Percentiles rank a stretch among this genome's conserved stretches.
phyloP scores from a whole-genome alignment of 495 filamentous ascomycete species.

The Apiosordaria backusii region DNA sequence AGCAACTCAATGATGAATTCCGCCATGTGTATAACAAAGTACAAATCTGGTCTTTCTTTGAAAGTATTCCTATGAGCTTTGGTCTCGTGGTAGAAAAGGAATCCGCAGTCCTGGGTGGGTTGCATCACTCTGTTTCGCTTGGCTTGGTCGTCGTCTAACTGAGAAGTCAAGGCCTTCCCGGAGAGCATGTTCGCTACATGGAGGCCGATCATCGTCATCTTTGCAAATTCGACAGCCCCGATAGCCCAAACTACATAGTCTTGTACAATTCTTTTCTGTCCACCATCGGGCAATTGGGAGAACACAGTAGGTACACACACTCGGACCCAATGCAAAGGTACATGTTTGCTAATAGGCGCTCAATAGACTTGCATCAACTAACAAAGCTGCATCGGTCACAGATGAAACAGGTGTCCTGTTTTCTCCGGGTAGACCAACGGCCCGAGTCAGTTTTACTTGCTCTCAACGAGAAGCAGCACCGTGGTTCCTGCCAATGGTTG shows the following conservation, averaged over 20 bases:
- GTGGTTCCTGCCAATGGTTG: slow-evolving; percentile 10
- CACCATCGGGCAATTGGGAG: slow-evolving; percentile 18
- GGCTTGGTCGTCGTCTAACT: background rate
- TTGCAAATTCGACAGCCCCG: slow-evolving; percentile 23
- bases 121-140: background rate
- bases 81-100: slow-evolving; percentile 46
- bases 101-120: slow-evolving; percentile 35
- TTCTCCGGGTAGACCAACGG: slow-evolving; percentile 8
- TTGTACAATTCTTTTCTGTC: slow-evolving; percentile 16
- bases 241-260: slow-evolving; percentile 24
- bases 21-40: slow-evolving; percentile 33
- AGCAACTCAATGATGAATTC: slow-evolving; percentile 49
- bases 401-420: slow-evolving; percentile 10
- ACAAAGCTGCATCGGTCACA: slow-evolving; percentile 10
- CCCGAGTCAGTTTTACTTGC: slow-evolving; percentile 9
- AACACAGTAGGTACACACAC: slow-evolving; percentile 8
- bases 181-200: slow-evolving; percentile 36
- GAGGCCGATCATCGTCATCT: slow-evolving; percentile 42
- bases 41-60: slow-evolving; percentile 46
- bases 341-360: no score
- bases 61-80: slow-evolving; percentile 34
- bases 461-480: slow-evolving; percentile 15
- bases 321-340: no score
- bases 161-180: slow-evolving; percentile 28
- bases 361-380: background rate